phyloP scores from a whole-genome alignment of 2,329 filamentous ascomycete species.

The Stylonectria norvegica region DNA sequence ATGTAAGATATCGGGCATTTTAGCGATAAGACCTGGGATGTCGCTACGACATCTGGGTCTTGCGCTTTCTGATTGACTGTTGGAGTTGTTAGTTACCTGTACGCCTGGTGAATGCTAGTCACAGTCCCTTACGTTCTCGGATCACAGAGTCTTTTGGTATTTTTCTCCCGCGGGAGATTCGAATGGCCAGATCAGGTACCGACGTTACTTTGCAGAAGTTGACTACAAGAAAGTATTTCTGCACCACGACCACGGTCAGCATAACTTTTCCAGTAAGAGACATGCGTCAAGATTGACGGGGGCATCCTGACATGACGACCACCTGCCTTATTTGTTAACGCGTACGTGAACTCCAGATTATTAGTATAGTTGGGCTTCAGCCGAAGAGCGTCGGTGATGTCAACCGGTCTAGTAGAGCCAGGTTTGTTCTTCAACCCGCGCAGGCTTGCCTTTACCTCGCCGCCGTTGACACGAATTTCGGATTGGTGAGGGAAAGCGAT shows the following conservation, averaged over 20 bases:
- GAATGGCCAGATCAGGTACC: constrained; percentile 66
- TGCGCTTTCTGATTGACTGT: constrained; percentile 75
- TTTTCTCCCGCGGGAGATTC: constrained; percentile 62
- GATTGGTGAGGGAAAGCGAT: constrained; percentile 89
- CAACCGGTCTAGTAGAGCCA: constrained; percentile 87
- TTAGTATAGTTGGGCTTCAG: constrained; percentile 72
- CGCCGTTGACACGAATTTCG: constrained; percentile 84
- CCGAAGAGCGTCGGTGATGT: constrained; percentile 76
- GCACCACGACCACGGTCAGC: constrained; percentile 17
- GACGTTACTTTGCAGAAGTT: constrained; percentile 73
- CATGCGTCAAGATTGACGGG: constrained; percentile 17
- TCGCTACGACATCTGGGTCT: constrained; percentile 86
- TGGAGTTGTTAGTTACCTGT: constrained; percentile 20
- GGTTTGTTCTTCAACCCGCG: constrained; percentile 95
- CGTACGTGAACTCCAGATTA: constrained; percentile 82
- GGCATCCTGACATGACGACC: constrained; percentile 11
- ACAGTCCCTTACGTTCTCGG: constrained; percentile 68
- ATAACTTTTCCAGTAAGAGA: constrained; percentile 1
- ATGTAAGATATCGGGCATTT: constrained; percentile 90
- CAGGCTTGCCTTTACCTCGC: constrained; percentile 87
- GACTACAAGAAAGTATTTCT: constrained; percentile 71
- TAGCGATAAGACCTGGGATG: constrained; percentile 81
- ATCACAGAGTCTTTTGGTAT: constrained; percentile 81
- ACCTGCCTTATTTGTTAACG: constrained; percentile 79
- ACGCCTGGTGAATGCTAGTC: neutral